These are phyloP conservation scores for Sicyos baderoa DNA, from an alignment of 306 rosid species.

Conservation along the genomic window DNA sequence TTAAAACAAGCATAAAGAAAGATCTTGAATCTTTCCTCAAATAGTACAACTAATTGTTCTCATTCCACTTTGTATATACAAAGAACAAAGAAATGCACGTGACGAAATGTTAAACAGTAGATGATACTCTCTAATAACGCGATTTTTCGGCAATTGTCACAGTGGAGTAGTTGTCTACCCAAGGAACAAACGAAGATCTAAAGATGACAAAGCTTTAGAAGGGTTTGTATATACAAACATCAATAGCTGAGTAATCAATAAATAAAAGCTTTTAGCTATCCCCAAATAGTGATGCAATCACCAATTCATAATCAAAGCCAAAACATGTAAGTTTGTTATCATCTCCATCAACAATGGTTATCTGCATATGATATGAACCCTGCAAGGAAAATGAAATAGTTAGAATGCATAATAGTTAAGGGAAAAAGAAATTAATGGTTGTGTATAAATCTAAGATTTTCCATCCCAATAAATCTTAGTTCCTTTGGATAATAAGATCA, in stretches of 20 bases:
- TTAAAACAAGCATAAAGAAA: not conserved
- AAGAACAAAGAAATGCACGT: not conserved
- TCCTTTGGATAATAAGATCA: not conserved
- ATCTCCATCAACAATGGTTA: constrained; percentile 55
- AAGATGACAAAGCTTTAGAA: not conserved
- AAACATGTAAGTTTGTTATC: constrained; percentile 56
- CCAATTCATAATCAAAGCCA: constrained; percentile 53
- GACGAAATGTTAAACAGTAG: not conserved
- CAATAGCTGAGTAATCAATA: constrained; percentile 5
- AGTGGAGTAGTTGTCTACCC: constrained; percentile 8
- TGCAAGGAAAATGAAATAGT: constrained; percentile 26
- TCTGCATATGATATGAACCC: constrained; percentile 67
- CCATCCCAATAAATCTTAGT: not conserved
- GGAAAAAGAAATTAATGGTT: not conserved
- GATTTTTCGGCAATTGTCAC: not conserved
- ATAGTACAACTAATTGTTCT: not conserved
- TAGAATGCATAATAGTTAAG: constrained; percentile 3
- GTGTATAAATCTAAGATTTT: not conserved
- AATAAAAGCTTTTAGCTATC: constrained; percentile 37
- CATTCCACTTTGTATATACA: not conserved
- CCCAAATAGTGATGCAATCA: constrained; percentile 55
- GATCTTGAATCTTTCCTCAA: constrained; percentile 3
- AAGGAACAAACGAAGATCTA: constrained; percentile 4
- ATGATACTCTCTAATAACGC: too few relatives aligned
- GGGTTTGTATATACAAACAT: constrained; percentile 12